Evolutionary conservation across 1,139 yeast species (phyloP).

Genomic region (Yamadazyma oceani): DNA sequence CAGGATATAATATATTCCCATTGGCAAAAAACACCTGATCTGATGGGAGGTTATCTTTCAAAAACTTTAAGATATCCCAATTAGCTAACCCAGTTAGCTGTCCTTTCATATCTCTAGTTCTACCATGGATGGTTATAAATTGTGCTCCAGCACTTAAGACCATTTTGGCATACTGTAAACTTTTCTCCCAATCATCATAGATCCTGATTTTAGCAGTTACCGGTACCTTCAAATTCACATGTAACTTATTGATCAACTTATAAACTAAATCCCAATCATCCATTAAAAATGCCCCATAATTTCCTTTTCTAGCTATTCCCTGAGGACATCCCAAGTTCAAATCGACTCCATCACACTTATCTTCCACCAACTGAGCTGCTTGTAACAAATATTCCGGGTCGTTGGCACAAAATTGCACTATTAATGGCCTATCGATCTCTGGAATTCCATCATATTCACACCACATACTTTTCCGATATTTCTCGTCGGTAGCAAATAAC

Average conservation of each 20-base stretch:
- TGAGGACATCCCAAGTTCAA: conserved; percentile 96
- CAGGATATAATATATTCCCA: conserved; percentile 86
- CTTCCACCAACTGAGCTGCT: conserved; percentile 81
- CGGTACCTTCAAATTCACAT: conserved; percentile 73
- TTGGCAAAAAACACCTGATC: conserved; percentile 91
- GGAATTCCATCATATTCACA: conserved; percentile 70
- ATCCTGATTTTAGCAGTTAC: conserved; percentile 96
- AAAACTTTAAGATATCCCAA: conserved; percentile 75
- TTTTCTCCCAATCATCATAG: conserved; percentile 80
- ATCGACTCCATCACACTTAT: conserved; percentile 93
- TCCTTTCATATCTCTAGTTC: conserved; percentile 97
- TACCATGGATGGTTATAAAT: conserved; percentile 90
- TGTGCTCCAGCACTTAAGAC: conserved; percentile 96
- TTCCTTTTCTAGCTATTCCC: conserved; percentile 93
- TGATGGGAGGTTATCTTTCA: conserved; percentile 75
- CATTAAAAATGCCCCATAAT: conserved; percentile 94
- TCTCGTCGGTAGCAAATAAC: conserved; percentile 79
- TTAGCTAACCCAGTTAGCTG: conserved; percentile 94
- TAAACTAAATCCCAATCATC: conserved; percentile 92
- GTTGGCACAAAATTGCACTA: conserved; percentile 96
- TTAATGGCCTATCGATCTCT: conserved; percentile 70
- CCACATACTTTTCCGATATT: conserved; percentile 80
- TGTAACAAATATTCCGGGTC: conserved; percentile 80
- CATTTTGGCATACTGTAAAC: conserved; percentile 84
- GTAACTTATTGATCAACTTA: conserved; percentile 68